phyloP scores from a whole-genome alignment of 345 rosid species.

The Bruguiera sexangula region DNA sequence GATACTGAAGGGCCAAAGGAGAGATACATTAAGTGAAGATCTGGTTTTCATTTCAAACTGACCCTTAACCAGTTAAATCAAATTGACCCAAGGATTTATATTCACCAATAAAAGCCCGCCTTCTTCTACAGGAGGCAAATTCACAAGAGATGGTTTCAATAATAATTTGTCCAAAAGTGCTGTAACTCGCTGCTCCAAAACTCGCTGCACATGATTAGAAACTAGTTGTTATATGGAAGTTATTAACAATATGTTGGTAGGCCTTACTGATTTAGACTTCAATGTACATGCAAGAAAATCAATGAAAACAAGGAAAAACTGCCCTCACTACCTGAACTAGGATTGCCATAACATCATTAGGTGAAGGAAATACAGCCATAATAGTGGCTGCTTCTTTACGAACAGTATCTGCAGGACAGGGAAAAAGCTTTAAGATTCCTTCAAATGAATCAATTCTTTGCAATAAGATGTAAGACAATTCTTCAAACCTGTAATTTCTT shows the following conservation, averaged over 20 bases:
- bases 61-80: neutral
- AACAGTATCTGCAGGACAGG: constrained; percentile 67
- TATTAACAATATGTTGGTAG: neutral
- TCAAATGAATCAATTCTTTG: constrained; percentile 17
- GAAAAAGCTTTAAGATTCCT: constrained; percentile 19
- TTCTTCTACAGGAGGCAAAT: constrained; percentile 76
- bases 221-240: neutral
- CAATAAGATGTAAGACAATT: constrained; percentile 17
- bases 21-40: constrained; percentile 25
- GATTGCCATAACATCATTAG: constrained; percentile 97
- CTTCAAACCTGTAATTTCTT: constrained; percentile 87
- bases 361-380: constrained; percentile 94
- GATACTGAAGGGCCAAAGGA: constrained; percentile 70
- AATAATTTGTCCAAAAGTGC: constrained; percentile 84
- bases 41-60: constrained; percentile 9
- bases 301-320: neutral
- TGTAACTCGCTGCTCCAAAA: constrained; percentile 96
- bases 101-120: constrained; percentile 56
- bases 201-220: constrained; percentile 50
- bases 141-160: constrained; percentile 88
- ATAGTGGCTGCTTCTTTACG: constrained; percentile 99
- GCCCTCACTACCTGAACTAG: constrained; percentile 73
- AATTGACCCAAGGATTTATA: neutral
- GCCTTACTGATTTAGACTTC: neutral
- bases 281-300: neutral